phyloP scores from a whole-genome alignment of 176 grass and related monocot species.

The Zoysia pacifica region DNA sequence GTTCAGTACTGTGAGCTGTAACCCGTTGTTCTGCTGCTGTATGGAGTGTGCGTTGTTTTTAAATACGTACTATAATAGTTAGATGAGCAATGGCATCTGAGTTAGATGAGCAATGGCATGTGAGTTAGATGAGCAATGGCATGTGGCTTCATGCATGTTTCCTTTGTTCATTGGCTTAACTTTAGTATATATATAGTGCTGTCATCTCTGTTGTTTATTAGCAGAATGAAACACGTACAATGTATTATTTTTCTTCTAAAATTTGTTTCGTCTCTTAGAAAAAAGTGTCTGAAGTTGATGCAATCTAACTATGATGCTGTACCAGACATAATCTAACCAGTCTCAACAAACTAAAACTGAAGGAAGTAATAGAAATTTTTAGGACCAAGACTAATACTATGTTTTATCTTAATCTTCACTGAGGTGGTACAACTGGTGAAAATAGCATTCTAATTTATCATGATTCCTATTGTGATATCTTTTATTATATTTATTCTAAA shows the following conservation, averaged over 20 bases:
- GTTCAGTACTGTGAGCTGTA: slow-evolving; percentile 3
- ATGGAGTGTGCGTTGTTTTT: background rate
- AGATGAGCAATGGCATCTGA: background rate
- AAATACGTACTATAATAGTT: background rate
- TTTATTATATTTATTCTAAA: background rate
- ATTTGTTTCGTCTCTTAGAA: background rate
- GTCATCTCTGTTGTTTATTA: slow-evolving; percentile 13
- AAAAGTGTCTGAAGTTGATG: slow-evolving; percentile 12
- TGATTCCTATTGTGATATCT: background rate
- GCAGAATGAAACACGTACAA: background rate
- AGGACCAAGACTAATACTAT: background rate
- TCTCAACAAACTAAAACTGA: too few species aligned
- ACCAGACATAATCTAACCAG: background rate
- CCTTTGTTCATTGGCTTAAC: slow-evolving; percentile 9
- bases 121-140: background rate
- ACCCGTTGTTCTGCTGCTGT: background rate
- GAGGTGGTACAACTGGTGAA: background rate
- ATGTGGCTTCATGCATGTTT: background rate
- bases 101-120: background rate
- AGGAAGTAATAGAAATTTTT: background rate
- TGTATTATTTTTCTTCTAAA: background rate
- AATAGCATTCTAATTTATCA: background rate
- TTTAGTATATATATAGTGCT: background rate
- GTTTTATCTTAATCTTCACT: background rate
- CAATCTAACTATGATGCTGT: background rate